These are phyloP conservation scores for Poa pratensis DNA, from an alignment of 176 grass and related monocot species.

Conservation along the genomic window DNA sequence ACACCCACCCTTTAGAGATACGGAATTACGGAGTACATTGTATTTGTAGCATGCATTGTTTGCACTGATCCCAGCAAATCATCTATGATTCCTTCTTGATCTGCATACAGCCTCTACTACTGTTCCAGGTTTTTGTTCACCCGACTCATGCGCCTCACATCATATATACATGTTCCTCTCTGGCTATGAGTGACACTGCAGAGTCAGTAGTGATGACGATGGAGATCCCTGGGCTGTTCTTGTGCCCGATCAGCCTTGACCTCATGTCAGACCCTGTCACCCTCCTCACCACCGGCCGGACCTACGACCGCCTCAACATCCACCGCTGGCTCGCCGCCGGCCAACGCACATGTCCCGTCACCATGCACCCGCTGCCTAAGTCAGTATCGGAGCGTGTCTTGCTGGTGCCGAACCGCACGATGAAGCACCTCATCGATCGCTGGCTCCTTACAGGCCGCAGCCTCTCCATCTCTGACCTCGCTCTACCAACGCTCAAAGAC, in stretches of 20 bases:
- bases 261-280: conserved; percentile 19
- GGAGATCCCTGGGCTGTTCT: conserved; percentile 29
- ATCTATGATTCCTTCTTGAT: too few species aligned
- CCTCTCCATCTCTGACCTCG: not conserved
- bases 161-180: not conserved
- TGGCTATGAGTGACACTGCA: not conserved
- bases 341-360: conserved; percentile 40
- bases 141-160: not conserved
- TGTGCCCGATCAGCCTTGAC: conserved; percentile 45
- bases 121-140: not conserved
- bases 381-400: not conserved
- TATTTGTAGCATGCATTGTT: too few species aligned
- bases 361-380: conserved; percentile 36
- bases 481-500: conserved; percentile 10
- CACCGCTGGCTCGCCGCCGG: conserved; percentile 38
- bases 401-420: conserved; percentile 41
- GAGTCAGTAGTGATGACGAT: not conserved
- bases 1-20: not conserved
- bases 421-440: conserved; percentile 43
- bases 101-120: not conserved
- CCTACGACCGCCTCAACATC: conserved; percentile 35
- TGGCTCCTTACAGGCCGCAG: conserved; percentile 16
- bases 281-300: conserved; percentile 36
- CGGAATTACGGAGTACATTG: too few species aligned
- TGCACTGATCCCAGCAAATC: too few species aligned